These are phyloP conservation scores for Pythium myriotylum DNA, from an alignment of 352 stramenopile genomes.

Conservation along the genomic window DNA sequence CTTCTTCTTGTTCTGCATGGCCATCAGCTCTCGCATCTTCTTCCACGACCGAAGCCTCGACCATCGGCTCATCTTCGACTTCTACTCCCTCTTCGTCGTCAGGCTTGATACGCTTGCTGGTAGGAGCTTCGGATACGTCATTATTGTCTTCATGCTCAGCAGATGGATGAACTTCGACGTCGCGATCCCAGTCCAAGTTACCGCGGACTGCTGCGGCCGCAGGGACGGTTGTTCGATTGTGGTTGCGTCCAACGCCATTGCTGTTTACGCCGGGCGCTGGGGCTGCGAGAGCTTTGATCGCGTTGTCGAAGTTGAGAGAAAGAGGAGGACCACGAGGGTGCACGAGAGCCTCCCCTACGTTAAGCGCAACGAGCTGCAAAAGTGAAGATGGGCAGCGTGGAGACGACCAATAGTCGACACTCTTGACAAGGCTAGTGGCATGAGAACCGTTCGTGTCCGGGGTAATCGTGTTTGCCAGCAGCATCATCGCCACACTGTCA, in stretches of 20 bases:
- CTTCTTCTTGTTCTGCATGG: conserved; percentile 35
- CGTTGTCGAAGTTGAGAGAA: conserved; percentile 49
- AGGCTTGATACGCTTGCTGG: conserved; percentile 25
- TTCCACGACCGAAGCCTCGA: conserved; percentile 28
- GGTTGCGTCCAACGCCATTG: conserved; percentile 4
- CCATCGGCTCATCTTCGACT: conserved; percentile 44
- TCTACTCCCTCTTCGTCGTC: conserved; percentile 39
- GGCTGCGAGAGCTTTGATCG: conserved; percentile 21
- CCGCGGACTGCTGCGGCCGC: conserved; percentile 31
- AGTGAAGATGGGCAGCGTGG: conserved; percentile 30
- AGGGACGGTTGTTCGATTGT: neutral
- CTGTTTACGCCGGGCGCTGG: conserved; percentile 5
- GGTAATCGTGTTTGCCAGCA: conserved; percentile 60
- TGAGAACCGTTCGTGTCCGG: conserved; percentile 57
- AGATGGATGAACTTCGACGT: conserved; percentile 13
- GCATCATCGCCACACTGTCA: conserved; percentile 48
- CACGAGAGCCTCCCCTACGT: conserved; percentile 65
- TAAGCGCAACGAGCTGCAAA: conserved; percentile 59
- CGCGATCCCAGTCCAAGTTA: conserved; percentile 43
- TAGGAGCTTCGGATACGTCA: neutral
- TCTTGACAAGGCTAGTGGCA: conserved; percentile 53
- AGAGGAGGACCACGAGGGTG: conserved; percentile 77
- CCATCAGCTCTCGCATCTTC: conserved; percentile 26
- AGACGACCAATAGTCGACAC: conserved; percentile 59
- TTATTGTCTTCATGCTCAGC: conserved; percentile 16